Evolutionary conservation across 1,139 yeast genomes (phyloP).

Genomic region (Geotrichum macrosporum): DNA sequence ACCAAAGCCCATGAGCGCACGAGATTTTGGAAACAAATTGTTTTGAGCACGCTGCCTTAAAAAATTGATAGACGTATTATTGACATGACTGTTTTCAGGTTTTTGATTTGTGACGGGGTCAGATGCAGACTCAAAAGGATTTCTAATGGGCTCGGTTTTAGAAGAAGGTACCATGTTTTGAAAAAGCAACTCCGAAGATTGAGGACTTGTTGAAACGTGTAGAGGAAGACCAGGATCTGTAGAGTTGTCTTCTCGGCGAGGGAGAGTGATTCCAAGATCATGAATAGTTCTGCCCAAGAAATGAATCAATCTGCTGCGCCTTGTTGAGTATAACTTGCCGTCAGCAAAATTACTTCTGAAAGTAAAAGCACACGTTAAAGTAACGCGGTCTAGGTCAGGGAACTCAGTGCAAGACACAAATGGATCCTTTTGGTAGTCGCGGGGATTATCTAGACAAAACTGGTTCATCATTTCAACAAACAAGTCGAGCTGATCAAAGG

Average conservation of each 20-base stretch:
- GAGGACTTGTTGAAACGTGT: constrained; percentile 2
- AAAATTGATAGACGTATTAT: background rate
- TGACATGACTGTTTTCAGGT: background rate
- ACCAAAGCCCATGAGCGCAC: constrained; percentile 16
- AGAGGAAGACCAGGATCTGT: constrained; percentile 38
- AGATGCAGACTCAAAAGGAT: background rate
- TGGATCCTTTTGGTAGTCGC: constrained; percentile 38
- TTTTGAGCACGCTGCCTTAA: background rate
- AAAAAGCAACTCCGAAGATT: background rate
- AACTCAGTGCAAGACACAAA: constrained; percentile 36
- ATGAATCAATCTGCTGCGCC: constrained; percentile 35
- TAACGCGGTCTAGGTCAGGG: constrained; percentile 38
- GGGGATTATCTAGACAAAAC: constrained; percentile 36
- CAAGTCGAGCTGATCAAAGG: constrained; percentile 36
- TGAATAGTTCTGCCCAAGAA: constrained; percentile 39
- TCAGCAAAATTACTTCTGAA: constrained; percentile 39
- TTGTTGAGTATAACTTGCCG: constrained; percentile 31
- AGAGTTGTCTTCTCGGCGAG: constrained; percentile 35
- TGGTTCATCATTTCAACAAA: constrained; percentile 33
- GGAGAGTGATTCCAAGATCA: constrained; percentile 27
- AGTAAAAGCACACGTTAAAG: constrained; percentile 33
- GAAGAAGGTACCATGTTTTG: background rate
- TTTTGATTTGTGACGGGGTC: background rate
- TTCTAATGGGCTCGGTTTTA: background rate
- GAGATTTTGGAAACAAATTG: constrained; percentile 5